Conservation (phyloP, 352 stramenopile genomes). For the Pilasporangium apinafurcum region DNA sequence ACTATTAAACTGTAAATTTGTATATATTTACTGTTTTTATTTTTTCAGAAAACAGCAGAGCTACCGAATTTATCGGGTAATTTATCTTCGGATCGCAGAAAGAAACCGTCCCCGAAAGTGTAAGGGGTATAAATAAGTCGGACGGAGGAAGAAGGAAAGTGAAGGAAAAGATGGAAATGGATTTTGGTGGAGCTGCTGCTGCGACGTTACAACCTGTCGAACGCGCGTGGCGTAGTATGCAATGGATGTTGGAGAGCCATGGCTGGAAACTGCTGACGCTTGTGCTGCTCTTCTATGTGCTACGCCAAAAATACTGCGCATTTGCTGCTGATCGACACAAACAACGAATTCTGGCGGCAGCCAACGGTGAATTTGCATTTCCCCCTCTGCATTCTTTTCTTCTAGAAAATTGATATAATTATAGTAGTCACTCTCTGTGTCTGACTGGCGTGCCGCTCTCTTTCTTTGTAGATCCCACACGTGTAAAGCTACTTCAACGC, state of each 20-base stretch:
- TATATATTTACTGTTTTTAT: too few species aligned
- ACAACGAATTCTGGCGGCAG: conserved; percentile 22
- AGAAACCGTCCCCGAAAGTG: too few species aligned
- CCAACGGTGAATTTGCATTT: conserved; percentile 35
- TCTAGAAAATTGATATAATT: background rate
- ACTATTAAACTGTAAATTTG: too few species aligned
- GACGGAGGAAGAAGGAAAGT: too few species aligned
- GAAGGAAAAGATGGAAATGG: too few species aligned
- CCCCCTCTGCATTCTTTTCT: background rate
- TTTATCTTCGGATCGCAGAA: too few species aligned
- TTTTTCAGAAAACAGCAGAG: too few species aligned
- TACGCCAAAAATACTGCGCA: conserved; percentile 15
- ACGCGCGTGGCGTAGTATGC: conserved; percentile 22
- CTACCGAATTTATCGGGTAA: too few species aligned
- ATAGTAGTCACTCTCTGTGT: background rate
- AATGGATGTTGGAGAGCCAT: conserved; percentile 31
- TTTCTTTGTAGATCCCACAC: conserved; percentile 30
- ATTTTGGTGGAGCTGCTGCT: background rate
- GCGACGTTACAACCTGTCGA: too few species aligned
- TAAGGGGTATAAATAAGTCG: too few species aligned
- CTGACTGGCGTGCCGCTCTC: conserved; percentile 2
- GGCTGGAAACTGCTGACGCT: conserved; percentile 44
- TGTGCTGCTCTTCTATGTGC: conserved; percentile 17
- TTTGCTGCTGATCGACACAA: conserved; percentile 21
- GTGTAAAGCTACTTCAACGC: conserved; percentile 43